phyloP scores from a whole-genome alignment of 345 rosid genomes.

The rapeseed (Brassica napus) region DNA sequence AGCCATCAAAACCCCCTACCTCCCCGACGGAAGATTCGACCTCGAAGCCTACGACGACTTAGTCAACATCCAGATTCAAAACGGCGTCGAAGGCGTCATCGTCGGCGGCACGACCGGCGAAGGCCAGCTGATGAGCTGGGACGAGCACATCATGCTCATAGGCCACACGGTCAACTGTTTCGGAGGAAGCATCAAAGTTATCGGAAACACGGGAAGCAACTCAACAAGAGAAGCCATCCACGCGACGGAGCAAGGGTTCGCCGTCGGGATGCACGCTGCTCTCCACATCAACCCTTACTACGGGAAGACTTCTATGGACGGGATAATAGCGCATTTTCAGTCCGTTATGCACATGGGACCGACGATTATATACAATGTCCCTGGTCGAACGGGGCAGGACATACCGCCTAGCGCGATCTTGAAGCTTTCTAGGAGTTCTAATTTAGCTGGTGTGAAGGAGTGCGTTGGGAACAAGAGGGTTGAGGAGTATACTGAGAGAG shows the following conservation, averaged over 20 bases:
- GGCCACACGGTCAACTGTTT: conserved; percentile 88
- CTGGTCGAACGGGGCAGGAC: conserved; percentile 83
- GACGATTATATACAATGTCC: conserved; percentile 83
- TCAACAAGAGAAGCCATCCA: conserved; percentile 90
- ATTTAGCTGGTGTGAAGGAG: conserved; percentile 81
- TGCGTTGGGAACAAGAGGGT: conserved; percentile 77
- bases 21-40: conserved; percentile 91
- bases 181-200: conserved; percentile 75
- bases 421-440: conserved; percentile 53
- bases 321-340: conserved; percentile 68
- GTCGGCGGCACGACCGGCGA: conserved; percentile 97
- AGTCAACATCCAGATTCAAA: conserved; percentile 67
- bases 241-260: conserved; percentile 91
- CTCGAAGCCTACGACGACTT: conserved; percentile 85
- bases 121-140: conserved; percentile 98
- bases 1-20: conserved; percentile 91
- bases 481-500: conserved; percentile 58
- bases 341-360: conserved; percentile 87
- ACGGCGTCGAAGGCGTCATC: conserved; percentile 79
- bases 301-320: conserved; percentile 84
- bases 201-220: conserved; percentile 92
- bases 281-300: conserved; percentile 94
- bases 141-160: conserved; percentile 92
- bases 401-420: conserved; percentile 65
- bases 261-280: conserved; percentile 94